These are phyloP conservation scores for Cronartium ribicola DNA, from an alignment of 1,284 basidiomycete genomes.

Conservation along the genomic window DNA sequence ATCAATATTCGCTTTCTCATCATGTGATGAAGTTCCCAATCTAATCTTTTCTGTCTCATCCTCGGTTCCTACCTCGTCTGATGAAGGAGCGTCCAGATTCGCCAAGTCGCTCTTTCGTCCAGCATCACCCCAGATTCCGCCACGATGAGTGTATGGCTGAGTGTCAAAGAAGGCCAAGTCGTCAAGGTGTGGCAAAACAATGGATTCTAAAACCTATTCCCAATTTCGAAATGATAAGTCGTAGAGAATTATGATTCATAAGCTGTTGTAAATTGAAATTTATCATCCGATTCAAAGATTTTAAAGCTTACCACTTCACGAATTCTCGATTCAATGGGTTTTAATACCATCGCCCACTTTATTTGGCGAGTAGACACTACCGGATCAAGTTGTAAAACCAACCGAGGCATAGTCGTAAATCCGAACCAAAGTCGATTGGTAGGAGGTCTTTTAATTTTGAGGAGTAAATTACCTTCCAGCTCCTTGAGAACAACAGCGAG, in stretches of 20 bases:
- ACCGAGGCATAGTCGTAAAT: conserved; percentile 84
- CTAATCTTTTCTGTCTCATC: background rate
- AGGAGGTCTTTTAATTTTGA: conserved; percentile 91
- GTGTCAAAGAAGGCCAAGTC: conserved; percentile 94
- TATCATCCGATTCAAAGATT: too few relatives aligned
- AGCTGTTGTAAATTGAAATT: too few relatives aligned
- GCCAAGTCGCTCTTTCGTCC: conserved; percentile 54
- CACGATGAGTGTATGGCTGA: conserved; percentile 60
- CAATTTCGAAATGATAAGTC: background rate
- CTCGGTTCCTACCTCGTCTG: background rate
- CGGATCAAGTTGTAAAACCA: conserved; percentile 84
- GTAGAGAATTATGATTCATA: background rate
- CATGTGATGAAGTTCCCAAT: background rate
- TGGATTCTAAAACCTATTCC: conserved; percentile 77
- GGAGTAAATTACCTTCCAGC: conserved; percentile 80
- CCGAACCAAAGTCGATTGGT: conserved; percentile 96
- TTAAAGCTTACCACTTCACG: conserved; percentile 66
- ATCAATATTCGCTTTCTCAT: background rate
- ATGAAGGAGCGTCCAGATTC: background rate
- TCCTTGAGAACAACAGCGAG: conserved; percentile 77
- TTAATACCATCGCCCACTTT: conserved; percentile 85
- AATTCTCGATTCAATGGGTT: conserved; percentile 80
- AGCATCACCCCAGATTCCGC: conserved; percentile 85
- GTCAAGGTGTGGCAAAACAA: conserved; percentile 96
- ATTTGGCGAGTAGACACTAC: conserved; percentile 86